Evolutionary conservation across 1,139 yeast genomes (phyloP), one percentile per base, ranked within the genome.

Genomic region (Debaryomycetaceae sp.): DNA sequence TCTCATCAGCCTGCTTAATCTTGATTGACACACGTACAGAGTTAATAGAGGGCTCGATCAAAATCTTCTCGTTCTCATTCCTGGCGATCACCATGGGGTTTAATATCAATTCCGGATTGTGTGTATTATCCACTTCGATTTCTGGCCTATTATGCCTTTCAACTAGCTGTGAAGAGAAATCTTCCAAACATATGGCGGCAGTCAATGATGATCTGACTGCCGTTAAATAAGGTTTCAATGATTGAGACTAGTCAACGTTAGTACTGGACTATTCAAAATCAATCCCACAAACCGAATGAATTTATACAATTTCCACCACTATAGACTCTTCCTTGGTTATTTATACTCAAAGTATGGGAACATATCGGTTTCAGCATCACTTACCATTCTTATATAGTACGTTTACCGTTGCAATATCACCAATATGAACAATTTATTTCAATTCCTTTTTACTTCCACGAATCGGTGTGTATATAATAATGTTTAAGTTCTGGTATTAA

Each of bases 101-200:
- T 60, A 93, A 76, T 50, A 93, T 70, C 48, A 93, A 85, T 65
- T 91, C 97, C 8, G 87, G 85, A 54, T 85, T 83, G 49, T 72
- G 77, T 23, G 70, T 61, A 53, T 68, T 66, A 49, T 76, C 81
- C 38, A 87, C 93, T 66, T 93, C 99, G 42, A 93, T 85, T 65
- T 93, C 99, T 5, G 99, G 99, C 52, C 95, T 81, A 69, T 93
- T 93, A 73, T 93, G 99, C 67, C 99, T 85, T 70, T 93, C 99
- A 13, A 87, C 97, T 48, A 87, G 79, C 65, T 91, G 97, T 9
- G 98, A 91, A 23, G 97, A 87, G 65, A 95, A 95, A 70, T 91
- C 93, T 61, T 91, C 95, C 53, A 93, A 75, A 57, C 97, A 89
- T 43, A 93, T 76, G n/a, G 98, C 97, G 7, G 97, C 97, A 14